These are phyloP conservation scores for Leishmania tropica DNA, from an alignment of 208 protist genomes.

Conservation along the genomic window DNA sequence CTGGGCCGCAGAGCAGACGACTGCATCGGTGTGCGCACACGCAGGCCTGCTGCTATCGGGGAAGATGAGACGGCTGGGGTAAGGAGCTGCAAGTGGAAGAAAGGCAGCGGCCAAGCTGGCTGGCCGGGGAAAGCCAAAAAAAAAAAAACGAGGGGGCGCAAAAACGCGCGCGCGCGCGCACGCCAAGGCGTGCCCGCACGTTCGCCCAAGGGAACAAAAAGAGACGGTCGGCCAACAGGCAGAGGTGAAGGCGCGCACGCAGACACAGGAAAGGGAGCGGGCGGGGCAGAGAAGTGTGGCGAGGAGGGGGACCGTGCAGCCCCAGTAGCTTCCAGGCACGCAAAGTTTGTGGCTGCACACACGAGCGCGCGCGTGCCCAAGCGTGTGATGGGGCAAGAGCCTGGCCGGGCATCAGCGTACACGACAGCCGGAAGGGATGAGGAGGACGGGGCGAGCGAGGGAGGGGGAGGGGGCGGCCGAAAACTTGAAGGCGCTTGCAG, in stretches of 20 bases:
- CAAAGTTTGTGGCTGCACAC: not conserved
- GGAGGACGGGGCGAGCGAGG: not conserved
- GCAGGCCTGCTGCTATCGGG: not conserved
- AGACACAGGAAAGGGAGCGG: not conserved
- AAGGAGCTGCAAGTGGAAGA: not conserved
- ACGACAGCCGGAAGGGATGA: not conserved
- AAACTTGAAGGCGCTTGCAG: not conserved
- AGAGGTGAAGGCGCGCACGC: not conserved
- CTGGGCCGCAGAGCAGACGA: slow-evolving; percentile 43
- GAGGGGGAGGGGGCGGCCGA: not conserved
- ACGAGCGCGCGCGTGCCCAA: not conserved
- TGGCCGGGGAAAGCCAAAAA: not conserved
- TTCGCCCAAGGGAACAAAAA: not conserved
- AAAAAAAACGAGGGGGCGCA: not conserved
- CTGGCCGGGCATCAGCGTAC: not conserved
- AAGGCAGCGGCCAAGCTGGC: not conserved
- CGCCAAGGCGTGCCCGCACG: not conserved
- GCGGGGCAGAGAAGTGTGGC: not conserved
- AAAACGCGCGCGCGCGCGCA: not conserved
- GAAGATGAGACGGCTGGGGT: not conserved
- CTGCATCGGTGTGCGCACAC: slow-evolving; percentile 15
- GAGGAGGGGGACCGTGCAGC: not conserved
- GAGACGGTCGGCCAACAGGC: not conserved
- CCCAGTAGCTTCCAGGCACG: not conserved
- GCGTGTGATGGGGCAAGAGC: not conserved